Base-by-base conservation (phyloP, 306 rosid species). In the Begonia fuchsioides region DNA sequence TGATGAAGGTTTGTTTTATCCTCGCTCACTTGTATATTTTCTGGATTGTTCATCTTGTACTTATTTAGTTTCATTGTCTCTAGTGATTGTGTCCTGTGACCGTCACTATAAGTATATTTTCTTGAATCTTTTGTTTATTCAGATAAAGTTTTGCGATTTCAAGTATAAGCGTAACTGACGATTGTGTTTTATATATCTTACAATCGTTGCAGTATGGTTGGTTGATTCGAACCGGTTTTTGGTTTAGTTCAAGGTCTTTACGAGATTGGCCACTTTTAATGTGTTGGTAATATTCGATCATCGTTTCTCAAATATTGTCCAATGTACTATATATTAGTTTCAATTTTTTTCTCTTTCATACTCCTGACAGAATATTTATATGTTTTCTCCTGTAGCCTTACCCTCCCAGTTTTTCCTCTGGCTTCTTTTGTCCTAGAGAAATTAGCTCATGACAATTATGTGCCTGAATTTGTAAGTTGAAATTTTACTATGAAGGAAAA, bases 221-320 rank as follows among this genome's bases (percentile, higher is more conserved):
- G 93, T 72, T 92, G 74, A 92, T 85, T 53, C 72, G 40, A 62
- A 52, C 68, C 14, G 98, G 80, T 15, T 92, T 92, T 76, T 92
- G 93, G 98, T 92, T 85, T 80, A 74, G 93, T 54, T 75, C 94
- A 49, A 77, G 72, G 53, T 73, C 96, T 40, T 69, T 82, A 54
- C 73, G 94, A 58, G 98, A 92, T 59, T 92, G 98, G 98, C 98
- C 98, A 14, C 88, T 92, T 56, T 57, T 85, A 47, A 85, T 85
- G 96, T 92, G 98, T 68, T 79, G 96, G 98, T 92, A 85, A 72
- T 60, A 47, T 53, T 58, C 35, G 0, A 26, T 49, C 50, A 56
- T 55, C 43, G 43, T 45, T 35, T 26, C 8, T 26, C 35, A 26
- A 26, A 26, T 6, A 4, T 26, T 26, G 35, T 26, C 35, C 35